Percentiles rank a stretch among this genome's conserved stretches.
Conservation (phyloP, 768 basidiomycete species). For the Tulasnella sp. region DNA sequence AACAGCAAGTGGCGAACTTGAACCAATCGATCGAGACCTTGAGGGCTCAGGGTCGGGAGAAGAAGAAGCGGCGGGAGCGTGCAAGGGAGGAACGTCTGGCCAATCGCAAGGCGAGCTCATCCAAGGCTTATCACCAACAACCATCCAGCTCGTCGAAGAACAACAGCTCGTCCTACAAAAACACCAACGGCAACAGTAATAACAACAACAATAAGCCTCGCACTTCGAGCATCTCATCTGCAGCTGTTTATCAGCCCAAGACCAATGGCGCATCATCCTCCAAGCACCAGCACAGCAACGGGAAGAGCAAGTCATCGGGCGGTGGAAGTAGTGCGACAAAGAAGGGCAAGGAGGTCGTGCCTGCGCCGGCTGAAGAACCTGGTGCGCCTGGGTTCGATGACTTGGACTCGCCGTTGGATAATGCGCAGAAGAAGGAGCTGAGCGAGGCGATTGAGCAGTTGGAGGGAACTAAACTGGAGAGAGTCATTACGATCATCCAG, state of each 20-base stretch:
- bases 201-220: background rate
- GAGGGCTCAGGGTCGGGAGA: background rate
- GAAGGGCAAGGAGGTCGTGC: background rate
- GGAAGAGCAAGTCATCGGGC: constrained; percentile 52
- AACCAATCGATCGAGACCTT: constrained; percentile 7
- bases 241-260: too few relatives aligned
- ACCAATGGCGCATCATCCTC: constrained; percentile 9
- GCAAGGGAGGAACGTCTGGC: constrained; percentile 11
- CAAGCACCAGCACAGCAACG: constrained; percentile 24
- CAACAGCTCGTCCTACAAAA: background rate
- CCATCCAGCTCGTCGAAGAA: background rate
- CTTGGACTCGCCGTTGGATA: constrained; percentile 51
- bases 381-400: constrained; percentile 33
- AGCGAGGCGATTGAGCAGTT: constrained; percentile 86
- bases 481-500: constrained; percentile 18
- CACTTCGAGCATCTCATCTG: background rate
- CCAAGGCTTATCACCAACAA: background rate
- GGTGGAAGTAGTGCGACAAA: constrained; percentile 28
- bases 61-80: constrained; percentile 14
- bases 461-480: constrained; percentile 39
- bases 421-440: constrained; percentile 86
- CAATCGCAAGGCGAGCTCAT: background rate
- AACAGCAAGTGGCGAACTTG: background rate
- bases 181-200: background rate
- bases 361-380: background rate